Conservation (phyloP, 495 filamentous ascomycete species). For the Evernia prunastri region DNA sequence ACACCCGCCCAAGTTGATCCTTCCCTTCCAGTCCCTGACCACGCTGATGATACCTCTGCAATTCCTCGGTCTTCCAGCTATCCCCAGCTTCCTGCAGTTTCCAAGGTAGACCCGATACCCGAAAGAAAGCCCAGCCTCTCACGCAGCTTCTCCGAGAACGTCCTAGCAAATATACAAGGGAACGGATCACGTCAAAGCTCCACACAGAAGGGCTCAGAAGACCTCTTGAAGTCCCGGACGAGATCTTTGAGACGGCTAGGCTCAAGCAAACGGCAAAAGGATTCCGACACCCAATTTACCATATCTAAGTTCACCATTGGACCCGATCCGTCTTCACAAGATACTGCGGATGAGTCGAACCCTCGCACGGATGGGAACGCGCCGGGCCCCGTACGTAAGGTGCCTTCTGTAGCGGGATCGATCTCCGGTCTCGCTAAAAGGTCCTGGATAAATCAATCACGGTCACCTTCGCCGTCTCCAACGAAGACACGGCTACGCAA, state of each 20-base stretch:
- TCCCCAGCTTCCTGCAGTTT: constrained; percentile 17
- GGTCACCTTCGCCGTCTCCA: constrained; percentile 52
- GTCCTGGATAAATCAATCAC: constrained; percentile 59
- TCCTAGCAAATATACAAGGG: constrained; percentile 17
- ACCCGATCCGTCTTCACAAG: constrained; percentile 9
- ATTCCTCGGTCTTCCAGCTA: constrained; percentile 26
- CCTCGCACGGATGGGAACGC: constrained; percentile 2
- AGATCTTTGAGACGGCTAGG: constrained; percentile 13
- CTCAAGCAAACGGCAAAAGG: constrained; percentile 7
- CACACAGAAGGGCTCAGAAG: constrained; percentile 1
- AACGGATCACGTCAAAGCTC: constrained; percentile 2
- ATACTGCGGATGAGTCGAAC: not conserved
- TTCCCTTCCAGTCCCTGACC: not conserved
- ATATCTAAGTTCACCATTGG: constrained; percentile 16
- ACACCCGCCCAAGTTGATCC: not conserved
- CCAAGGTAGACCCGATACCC: constrained; percentile 3
- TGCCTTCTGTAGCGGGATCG: constrained; percentile 53
- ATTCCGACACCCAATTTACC: not conserved
- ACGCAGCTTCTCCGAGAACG: constrained; percentile 26
- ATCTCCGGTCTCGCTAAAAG: constrained; percentile 60
- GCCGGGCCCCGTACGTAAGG: constrained; percentile 27
- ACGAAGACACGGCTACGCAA: constrained; percentile 28
- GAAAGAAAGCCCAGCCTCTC: constrained; percentile 3
- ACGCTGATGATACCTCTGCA: constrained; percentile 3
- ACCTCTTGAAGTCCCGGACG: constrained; percentile 1